A percentile compares a stretch with the other conserved stretches of the same genome.
These are phyloP conservation scores for Scenedesmus sp. DNA, from an alignment of 163 green algal species.

Conservation along the genomic window DNA sequence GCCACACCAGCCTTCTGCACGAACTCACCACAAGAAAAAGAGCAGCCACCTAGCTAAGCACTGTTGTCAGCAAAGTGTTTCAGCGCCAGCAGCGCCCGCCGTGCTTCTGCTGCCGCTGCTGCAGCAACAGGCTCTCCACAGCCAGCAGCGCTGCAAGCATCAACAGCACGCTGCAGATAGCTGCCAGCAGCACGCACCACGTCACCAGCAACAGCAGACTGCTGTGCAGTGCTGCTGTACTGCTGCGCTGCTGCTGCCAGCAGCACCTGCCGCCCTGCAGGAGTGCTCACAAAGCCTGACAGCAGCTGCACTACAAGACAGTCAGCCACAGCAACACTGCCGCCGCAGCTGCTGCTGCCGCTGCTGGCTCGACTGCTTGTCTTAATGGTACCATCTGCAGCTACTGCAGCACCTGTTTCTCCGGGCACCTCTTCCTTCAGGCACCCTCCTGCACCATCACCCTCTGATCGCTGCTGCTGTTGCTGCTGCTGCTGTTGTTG, in stretches of 20 bases:
- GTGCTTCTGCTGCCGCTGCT: neutral
- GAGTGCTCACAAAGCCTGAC: neutral
- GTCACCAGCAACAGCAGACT: neutral
- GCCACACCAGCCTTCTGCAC: too few species aligned
- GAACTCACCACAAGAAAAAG: neutral
- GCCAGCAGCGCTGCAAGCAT: neutral
- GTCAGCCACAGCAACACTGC: neutral
- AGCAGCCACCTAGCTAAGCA: neutral
- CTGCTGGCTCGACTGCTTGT: neutral
- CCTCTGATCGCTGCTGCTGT: neutral
- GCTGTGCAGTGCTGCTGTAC: neutral
- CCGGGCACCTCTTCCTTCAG: neutral
- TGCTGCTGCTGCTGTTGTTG: neutral
- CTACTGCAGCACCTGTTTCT: neutral
- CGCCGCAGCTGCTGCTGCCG: neutral
- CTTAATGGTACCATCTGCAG: neutral
- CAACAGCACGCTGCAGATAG: neutral
- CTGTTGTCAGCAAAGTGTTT: neutral
- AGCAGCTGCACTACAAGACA: neutral
- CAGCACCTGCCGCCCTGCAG: neutral
- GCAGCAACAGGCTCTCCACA: neutral
- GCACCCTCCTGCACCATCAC: neutral
- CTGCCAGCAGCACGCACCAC: neutral
- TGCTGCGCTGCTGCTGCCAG: neutral
- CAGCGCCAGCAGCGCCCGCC: neutral